Evolutionary conservation across 306 rosid species (phyloP), one percentile per base, ranked within the genome.

Genomic region (Gillenia trifoliata): DNA sequence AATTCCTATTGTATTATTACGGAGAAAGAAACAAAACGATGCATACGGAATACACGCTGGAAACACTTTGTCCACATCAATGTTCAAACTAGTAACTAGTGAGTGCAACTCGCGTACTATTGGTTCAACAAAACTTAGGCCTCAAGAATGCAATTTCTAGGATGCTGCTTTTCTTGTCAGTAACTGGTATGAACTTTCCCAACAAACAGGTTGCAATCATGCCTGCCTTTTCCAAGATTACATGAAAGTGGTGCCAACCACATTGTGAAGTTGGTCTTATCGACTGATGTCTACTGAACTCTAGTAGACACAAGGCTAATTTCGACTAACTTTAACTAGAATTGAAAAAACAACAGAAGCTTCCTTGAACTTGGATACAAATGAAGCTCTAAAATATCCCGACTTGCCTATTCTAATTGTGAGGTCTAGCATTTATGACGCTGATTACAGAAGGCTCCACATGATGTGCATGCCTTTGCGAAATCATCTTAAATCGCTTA

Each of bases 121-220:
- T 54, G 2, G 34, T 59, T 59, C 19, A 15, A 59, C 17, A 49
- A 11, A 67, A 71, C 22, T 72, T 23, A 57, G 75, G 60, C 28
- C 33, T 54, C 45, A 16, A 6, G 31, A 57, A 70, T 5, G 68
- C 64, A 75, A 63, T 55, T 66, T 75, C 71, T 54, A 54, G 75
- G 78, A 57, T 68, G 62, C 55, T 79, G 38, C 80, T 73, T 64
- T 34, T 55, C 50, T 69, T 70, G 74, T n/a, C 67, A 66, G 63
- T 41, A 72, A 62, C 28, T 61, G 56, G 41, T 54, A 54, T 66
- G 71, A 55, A 66, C 62, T 66, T 72, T 81, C 56, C 33, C 38
- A 47, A 47, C 23, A 54, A 68, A 56, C 61, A 60, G 25, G 67
- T 16, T 38, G 60, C 72, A 38, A 55, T 26, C 9, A 16, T 29